Base-by-base conservation (phyloP, 2,329 filamentous ascomycete species). In the Epichloe gansuensis region DNA sequence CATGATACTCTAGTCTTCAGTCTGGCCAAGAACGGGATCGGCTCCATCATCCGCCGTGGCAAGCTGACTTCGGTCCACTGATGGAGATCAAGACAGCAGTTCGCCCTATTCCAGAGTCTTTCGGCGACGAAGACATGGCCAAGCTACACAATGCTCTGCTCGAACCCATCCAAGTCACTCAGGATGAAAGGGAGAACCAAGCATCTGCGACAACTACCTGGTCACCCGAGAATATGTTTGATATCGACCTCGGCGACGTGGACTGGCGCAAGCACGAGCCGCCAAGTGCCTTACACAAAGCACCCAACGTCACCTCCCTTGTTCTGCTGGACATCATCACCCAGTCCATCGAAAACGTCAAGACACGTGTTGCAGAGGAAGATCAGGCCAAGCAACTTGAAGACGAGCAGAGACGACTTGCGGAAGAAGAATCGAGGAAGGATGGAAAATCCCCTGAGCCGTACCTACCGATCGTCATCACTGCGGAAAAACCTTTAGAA, bases 261-360 rank as follows among this genome's bases (percentile, higher is more conserved):
- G 69, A 75, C 58, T 78, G 75, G 73, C 68, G 64, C 39, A 61
- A 67, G 49, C 76, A 74, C 55, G 66, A 70, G 3, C 73, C 74
- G 4, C 77, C 77, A 0, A 57, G 60, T 11, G 69, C 66, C 0
- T 60, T 80, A 6, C 62, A 53, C 4, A 64, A 69, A 34, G 58
- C 64, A 0, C 65, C 68, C 15, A 67, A 69, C 39, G 57, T 67
- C 50, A 66, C 66, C 0, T 69, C 71, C 2, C 66, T 71, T 4
- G 61, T 71, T 7, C 61, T 78, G 2, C 56, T 63, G 4, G 63
- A 69, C 6, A 57, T 80, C 15, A 57, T 78, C 9, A 56, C 63
- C 13, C 59, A 67, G 2, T 76, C 76, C 2, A 67, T 79, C 17
- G 67, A 71, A 5, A 74, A 67, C 21, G 61, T 80, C 12, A 66